phyloP scores from a whole-genome alignment of 225 moss, liverwort and hornwort genomes.

The Anthoceros angustus region DNA sequence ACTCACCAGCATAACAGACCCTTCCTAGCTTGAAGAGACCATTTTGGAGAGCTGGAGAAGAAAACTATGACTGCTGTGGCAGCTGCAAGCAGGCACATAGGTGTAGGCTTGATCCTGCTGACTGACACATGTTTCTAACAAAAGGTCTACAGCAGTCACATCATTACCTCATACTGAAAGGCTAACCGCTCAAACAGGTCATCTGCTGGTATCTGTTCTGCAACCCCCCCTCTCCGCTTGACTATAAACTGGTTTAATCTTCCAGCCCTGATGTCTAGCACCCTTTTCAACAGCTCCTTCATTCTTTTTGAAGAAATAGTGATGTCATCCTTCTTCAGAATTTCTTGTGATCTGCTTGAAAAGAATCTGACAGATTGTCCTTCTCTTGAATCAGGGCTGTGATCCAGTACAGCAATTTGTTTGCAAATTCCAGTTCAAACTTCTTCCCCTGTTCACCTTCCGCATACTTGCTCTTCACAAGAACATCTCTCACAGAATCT shows the following conservation, averaged over 20 bases:
- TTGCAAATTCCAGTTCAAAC: too few species aligned
- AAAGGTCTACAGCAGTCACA: neutral
- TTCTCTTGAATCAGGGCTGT: neutral
- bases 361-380: neutral
- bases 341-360: neutral
- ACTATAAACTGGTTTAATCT: conserved; percentile 20
- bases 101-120: too few species aligned
- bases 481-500: too few species aligned
- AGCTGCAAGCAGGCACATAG: too few species aligned
- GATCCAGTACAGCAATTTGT: neutral
- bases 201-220: neutral
- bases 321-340: conserved; percentile 10
- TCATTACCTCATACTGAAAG: conserved; percentile 19
- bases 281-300: conserved; percentile 8
- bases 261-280: conserved; percentile 12
- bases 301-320: conserved; percentile 6
- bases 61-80: neutral
- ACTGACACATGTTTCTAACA: neutral
- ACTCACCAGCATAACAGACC: neutral
- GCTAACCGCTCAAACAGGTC: conserved; percentile 5
- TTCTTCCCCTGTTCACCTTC: too few species aligned
- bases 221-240: conserved; percentile 10
- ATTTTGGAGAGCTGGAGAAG: neutral
- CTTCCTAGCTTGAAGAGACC: neutral
- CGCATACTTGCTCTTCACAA: too few species aligned